Evolutionary conservation across 768 basidiomycete genomes (phyloP).

Genomic region (Trametes villosa): DNA sequence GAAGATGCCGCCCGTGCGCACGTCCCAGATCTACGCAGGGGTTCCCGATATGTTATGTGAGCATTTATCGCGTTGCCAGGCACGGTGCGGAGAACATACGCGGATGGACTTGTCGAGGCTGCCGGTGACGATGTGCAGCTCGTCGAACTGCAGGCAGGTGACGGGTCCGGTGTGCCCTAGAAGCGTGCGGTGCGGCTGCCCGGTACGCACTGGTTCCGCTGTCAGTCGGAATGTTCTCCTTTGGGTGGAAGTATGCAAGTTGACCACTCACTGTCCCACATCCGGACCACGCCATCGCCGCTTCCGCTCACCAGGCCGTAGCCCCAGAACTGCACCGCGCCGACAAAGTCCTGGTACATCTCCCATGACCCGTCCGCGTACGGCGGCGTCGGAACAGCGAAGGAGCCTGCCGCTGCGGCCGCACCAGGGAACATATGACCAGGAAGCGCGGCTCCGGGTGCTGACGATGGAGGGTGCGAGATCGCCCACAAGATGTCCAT

Average conservation of each 20-base stretch:
- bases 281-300: constrained; percentile 94
- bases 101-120: constrained; percentile 92
- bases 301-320: constrained; percentile 97
- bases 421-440: constrained; percentile 56
- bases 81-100: constrained; percentile 48
- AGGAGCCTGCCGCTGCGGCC: constrained; percentile 61
- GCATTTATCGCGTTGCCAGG: constrained; percentile 5
- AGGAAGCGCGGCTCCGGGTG: constrained; percentile 44
- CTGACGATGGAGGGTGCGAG: constrained; percentile 73
- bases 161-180: constrained; percentile 92
- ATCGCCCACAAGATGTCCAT: constrained; percentile 99
- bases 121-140: constrained; percentile 90
- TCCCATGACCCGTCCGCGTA: constrained; percentile 92
- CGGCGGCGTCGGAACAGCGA: constrained; percentile 85
- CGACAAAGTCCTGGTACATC: constrained; percentile 96
- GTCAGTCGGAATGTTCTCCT: constrained; percentile 10
- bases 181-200: constrained; percentile 92
- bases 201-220: constrained; percentile 83
- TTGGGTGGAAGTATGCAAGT: background rate
- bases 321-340: constrained; percentile 98
- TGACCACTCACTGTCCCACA: constrained; percentile 94
- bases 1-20: constrained; percentile 84
- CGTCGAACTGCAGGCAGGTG: constrained; percentile 95
- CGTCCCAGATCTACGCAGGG: constrained; percentile 84
- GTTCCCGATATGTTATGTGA: background rate